Base-by-base conservation (phyloP, 768 basidiomycete genomes). In the Tephrocybe sp. region DNA sequence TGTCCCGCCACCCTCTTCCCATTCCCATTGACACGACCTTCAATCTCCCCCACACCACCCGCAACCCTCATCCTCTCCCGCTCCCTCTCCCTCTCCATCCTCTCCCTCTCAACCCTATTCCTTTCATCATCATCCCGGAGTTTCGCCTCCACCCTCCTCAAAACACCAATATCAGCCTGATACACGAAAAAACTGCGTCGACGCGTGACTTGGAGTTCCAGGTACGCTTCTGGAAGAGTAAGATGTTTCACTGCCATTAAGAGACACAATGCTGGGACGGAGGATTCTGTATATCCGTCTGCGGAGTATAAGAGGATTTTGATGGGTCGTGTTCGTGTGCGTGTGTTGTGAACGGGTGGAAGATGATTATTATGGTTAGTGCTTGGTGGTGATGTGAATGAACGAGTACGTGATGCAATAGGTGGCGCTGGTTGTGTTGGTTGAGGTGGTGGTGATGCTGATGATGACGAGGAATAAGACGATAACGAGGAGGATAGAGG, bases 251-350 rank as follows among this genome's bases (percentile, higher is more conserved):
- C 69, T 21, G 80, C 81, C 94, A 98, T 97, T 54, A 97, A 72
- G 43, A 95, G 79, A 55, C 83, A 82, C 45, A 97, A 74, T 18
- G 93, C 94, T 45, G 92, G 83, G 5, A 94, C 83, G 21, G 87
- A 88, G 9, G 90, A 88, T 66, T 97, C 94, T 19, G 95, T 97
- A 71, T 95, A 93, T 42, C 91, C 92, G 64, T 94, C 92, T 15
- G 85, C 79, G 15, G 86, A 88, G 66, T 91, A 89, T 23, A 94
- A 65, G 53, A 94, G 76, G 47, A 94, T 70, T 62, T 91, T 90
- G 47, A 84, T 70, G 4, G 87, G 88, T 24, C 77, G 73, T 23
- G 79, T 78, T 52, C 76, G 79, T 47, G 66, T 60, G 25, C n/a
- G n/a, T n/a, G n/a, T n/a, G n/a, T n/a, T n/a, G n/a, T n/a, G n/a